phyloP scores from a whole-genome alignment of 345 rosid species.

The Eucalyptus grandis region DNA sequence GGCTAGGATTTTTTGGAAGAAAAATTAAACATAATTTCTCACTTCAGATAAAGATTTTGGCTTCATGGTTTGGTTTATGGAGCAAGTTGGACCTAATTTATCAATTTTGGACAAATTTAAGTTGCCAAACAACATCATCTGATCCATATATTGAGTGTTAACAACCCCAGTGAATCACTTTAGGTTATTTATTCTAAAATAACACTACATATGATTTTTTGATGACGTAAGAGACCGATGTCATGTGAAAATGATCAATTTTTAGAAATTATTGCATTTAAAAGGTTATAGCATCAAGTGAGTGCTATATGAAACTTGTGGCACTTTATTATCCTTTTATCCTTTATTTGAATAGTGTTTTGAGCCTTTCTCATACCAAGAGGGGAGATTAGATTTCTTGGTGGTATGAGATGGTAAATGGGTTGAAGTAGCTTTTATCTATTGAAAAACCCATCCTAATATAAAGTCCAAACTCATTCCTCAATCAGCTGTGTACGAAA shows the following conservation, averaged over 20 bases:
- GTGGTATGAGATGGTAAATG: background rate
- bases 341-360: background rate
- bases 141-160: background rate
- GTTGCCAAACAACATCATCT: background rate
- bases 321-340: background rate
- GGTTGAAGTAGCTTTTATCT: background rate
- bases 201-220: background rate
- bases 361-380: background rate
- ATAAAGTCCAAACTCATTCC: background rate
- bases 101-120: background rate
- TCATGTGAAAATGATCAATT: background rate
- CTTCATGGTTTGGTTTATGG: background rate
- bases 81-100: background rate
- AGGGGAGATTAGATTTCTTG: background rate
- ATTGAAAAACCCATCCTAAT: background rate
- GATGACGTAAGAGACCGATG: background rate
- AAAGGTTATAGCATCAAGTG: background rate
- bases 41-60: background rate
- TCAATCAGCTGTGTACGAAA: background rate
- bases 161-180: background rate
- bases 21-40: background rate
- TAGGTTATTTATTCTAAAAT: background rate
- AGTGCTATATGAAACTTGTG: background rate
- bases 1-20: background rate
- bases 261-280: background rate